Base-by-base conservation (phyloP, 345 rosid species). In the Arabis hirsuta region DNA sequence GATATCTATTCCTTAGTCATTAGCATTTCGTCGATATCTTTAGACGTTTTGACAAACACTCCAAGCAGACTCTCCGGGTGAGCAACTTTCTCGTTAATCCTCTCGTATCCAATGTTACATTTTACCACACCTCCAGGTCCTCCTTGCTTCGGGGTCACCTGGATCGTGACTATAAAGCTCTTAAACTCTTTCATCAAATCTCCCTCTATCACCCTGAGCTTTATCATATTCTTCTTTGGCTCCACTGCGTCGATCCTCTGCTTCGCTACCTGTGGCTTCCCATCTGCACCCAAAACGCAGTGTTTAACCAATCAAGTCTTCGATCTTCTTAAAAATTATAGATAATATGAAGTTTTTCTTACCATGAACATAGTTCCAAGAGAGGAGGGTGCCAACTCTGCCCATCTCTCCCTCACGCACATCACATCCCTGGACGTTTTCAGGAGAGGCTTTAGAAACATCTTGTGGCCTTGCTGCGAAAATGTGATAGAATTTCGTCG, bases 351-450 rank as follows among this genome's bases (percentile, higher is more conserved):
- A 13, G 20, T 54, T 29, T 54, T 54, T 20, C 58, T 57, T 77
- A 82, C 83, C 85, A 22, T 67, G 78, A 58, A 61, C 39, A 34
- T 80, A 82, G 55, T 63, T 55, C 81, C 80, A 82, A 71, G 27
- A 22, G 73, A 80, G 14, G 12, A 74, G 42, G 22, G 68, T 19
- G 12, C 82, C 86, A 7, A 45, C 46, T 2, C 51, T 68, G 11
- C 82, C 86, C 69, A 60, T 78, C 0, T 81, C 79, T 22, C 86
- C 86, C 14, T 78, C 76, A 34, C 73, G 79, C 4, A 83, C 51
- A 2, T 70, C 79, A 41, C 69, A 48, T 6, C 59, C 59, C 9
- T 79, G 71, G 4, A 83, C 14, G 14, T 69, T 73, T 3, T 41
- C 59, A 29, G 79, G 65, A 54, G 63, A 41, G 73, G 65, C 66